Evolutionary conservation across 192 early-diverging fungal genomes (phyloP).

Genomic region (Linnemannia exigua): DNA sequence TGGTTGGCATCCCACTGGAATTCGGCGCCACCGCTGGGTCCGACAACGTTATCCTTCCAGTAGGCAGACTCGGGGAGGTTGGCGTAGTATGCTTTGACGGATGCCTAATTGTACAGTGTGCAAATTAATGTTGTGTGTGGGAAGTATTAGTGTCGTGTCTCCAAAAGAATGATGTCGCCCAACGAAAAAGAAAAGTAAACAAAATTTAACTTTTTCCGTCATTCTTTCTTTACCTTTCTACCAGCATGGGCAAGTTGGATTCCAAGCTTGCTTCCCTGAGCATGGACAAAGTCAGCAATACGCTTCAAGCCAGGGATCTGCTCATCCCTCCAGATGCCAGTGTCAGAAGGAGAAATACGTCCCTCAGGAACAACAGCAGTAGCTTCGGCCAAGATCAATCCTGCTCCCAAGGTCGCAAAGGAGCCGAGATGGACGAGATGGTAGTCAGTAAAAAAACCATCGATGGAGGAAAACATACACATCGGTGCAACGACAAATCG

Average conservation of each 20-base stretch:
- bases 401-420: conserved; percentile 82
- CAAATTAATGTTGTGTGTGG: neutral
- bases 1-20: conserved; percentile 55
- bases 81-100: conserved; percentile 20
- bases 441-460: conserved; percentile 76
- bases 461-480: conserved; percentile 79
- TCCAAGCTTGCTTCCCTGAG: conserved; percentile 68
- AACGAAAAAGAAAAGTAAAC: neutral
- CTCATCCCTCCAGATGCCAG: conserved; percentile 87
- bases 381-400: conserved; percentile 85
- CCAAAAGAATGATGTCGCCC: neutral
- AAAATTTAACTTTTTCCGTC: neutral
- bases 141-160: neutral
- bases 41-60: conserved; percentile 81
- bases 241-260: conserved; percentile 90
- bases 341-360: conserved; percentile 80
- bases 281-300: conserved; percentile 74
- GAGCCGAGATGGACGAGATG: conserved; percentile 75
- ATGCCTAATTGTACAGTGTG: conserved; percentile 5
- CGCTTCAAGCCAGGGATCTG: conserved; percentile 73
- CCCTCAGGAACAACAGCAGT: conserved; percentile 77
- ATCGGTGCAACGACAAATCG: conserved; percentile 85
- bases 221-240: conserved; percentile 69
- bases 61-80: conserved; percentile 50
- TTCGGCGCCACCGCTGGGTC: conserved; percentile 65